Base-by-base conservation (phyloP, 306 rosid species). In the Lathyrus oleraceus region DNA sequence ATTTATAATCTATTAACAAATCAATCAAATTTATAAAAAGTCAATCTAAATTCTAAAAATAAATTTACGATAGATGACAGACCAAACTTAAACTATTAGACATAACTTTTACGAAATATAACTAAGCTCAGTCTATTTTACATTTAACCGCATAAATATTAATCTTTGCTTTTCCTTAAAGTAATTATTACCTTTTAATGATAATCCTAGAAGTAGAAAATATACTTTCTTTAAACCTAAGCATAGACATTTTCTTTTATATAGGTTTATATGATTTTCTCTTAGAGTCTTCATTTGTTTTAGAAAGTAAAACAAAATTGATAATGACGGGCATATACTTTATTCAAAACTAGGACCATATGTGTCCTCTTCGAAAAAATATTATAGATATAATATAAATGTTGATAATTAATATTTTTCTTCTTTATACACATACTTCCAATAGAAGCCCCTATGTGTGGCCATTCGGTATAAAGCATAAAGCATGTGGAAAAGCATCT, bases 381-480 rank as follows among this genome's bases (percentile, higher is more conserved):
- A 67, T 72, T 39, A 84, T 25, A 68, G 65, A 53, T 40, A 70
- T 72, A 70, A 77, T 70, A 71, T 45, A 58, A 58, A 75, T 43
- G 57, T 59, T 61, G 35, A 53, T 57, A 61, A 75, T 75, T 15
- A 53, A 53, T 53, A 39, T 79, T 62, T 81, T 57, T 61, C 47
- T 49, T 70, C 75, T 67, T 81, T 73, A 61, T 76, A 49, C 69
- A 40, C 71, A 75, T 75, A 76, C 89, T 85, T 87, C 91, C 87
- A 85, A 90, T 82, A 69, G 85, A 85, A 79, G 85, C 76, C 84
- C 87, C 76, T 90, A 69, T 82, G 77, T 76, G 89, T 85, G 92
- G 85, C 96, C 96, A 84, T 83, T 81, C 83, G 85, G 86, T 70
- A 70, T 76, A 90, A 84, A 88, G 97, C 97, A 88, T 79, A 83